Evolutionary conservation across 164 flowering plant genomes (phyloP).

Genomic region (Pachysandra terminalis): DNA sequence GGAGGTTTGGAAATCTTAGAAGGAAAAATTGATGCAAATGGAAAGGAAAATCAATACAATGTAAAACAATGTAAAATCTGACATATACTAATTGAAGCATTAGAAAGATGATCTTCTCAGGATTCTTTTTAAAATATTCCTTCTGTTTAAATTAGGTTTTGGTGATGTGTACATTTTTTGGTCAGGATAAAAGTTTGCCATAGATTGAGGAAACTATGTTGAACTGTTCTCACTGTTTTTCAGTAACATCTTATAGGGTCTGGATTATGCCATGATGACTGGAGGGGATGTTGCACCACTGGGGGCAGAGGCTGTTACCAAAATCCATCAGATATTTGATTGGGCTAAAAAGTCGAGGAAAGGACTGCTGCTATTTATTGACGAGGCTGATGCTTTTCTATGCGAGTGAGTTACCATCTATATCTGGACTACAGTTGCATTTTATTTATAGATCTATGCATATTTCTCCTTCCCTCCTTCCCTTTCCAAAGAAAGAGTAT

Average conservation of each 20-base stretch:
- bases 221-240: background rate
- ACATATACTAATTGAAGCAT: background rate
- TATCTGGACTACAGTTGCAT: background rate
- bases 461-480: background rate
- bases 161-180: too few relatives aligned
- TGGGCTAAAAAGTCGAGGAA: slow-evolving; percentile 87
- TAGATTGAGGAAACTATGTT: too few relatives aligned
- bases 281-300: slow-evolving; percentile 97
- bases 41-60: background rate
- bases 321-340: slow-evolving; percentile 89
- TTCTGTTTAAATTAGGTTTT: background rate
- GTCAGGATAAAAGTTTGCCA: background rate
- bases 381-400: slow-evolving; percentile 93
- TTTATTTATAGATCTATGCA: too few relatives aligned
- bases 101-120: background rate
- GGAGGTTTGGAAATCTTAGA: background rate
- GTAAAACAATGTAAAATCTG: too few relatives aligned
- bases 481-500: background rate
- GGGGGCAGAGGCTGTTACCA: slow-evolving; percentile 91
- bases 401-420: slow-evolving; percentile 73
- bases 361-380: slow-evolving; percentile 82
- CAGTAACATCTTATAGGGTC: slow-evolving; percentile 46
- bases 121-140: background rate
- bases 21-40: background rate
- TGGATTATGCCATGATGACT: slow-evolving; percentile 99